Base-by-base conservation (phyloP, 257 asterid genomes). In the Schizonepeta tenuifolia region DNA sequence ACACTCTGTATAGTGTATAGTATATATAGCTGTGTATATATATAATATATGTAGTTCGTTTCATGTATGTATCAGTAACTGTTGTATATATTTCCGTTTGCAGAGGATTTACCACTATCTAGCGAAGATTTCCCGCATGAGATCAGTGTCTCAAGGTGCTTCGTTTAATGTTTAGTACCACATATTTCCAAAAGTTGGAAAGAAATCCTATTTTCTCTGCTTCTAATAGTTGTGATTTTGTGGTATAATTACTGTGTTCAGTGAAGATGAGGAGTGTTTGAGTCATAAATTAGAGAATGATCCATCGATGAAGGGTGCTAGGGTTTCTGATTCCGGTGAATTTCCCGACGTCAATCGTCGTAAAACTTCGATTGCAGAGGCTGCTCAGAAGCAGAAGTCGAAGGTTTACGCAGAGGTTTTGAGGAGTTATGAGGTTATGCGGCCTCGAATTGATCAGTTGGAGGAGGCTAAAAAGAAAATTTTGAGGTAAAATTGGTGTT, bases 381-480 rank as follows among this genome's bases (percentile, higher is more conserved):
- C 80, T 31, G 71, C 72, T 0, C 79, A 75, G 82, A 88, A 81
- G 87, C 84, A 78, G 61, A 62, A 44, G 44, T 51, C n/a, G 69
- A 84, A 71, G 70, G 77, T 78, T 31, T 81, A 78, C 69, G 43
- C 70, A 24, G 83, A 88, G 13, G 79, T 90, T 53, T 77, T 80
- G 78, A 78, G 72, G 76, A 81, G 83, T 69, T 89, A 87, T 41
- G 83, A 77, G 61, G 92, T 83, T 2, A 58, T 72, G 46, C 74
- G 41, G 17, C 46, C 63, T 56, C 71, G 83, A 63, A 51, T 74
- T 57, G 81, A 67, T 62, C 56, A 76, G 55, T 74, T 89, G 77
- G 79, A 81, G 55, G 85, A 76, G 67, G 84, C 86, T 50, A 93
- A 84, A 75, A 57, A 4, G 22, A 77, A 67, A 75, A 78, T 93